Evolutionary conservation across 1,284 basidiomycete species (phyloP).

Genomic region (Cronartium quercuum): DNA sequence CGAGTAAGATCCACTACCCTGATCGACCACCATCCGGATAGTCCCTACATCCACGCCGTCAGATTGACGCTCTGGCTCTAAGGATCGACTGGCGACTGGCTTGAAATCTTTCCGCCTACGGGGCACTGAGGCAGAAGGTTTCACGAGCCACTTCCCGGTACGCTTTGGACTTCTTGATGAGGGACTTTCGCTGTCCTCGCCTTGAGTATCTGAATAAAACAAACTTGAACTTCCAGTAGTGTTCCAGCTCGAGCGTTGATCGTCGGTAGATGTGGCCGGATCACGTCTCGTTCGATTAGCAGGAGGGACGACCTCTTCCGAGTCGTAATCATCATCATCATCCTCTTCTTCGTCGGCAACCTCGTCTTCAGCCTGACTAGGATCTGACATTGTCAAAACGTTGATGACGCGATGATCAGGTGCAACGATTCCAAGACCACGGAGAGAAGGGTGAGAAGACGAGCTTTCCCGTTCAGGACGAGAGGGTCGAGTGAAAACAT

Average conservation of each 20-base stretch:
- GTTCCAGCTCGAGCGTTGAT: conserved; percentile 35
- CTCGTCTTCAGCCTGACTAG: background rate
- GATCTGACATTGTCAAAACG: conserved; percentile 9
- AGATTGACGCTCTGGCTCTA: conserved; percentile 1
- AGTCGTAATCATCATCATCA: background rate
- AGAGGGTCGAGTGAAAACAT: conserved; percentile 16
- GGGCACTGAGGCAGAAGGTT: conserved; percentile 20
- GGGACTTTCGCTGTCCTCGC: conserved; percentile 17
- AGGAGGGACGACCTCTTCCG: background rate
- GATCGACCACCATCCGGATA: conserved; percentile 30
- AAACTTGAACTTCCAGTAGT: conserved; percentile 33
- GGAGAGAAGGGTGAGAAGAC: background rate
- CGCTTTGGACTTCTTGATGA: conserved; percentile 14
- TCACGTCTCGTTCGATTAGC: background rate
- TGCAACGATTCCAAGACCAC: conserved; percentile 22
- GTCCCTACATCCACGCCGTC: conserved; percentile 27
- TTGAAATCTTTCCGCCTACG: conserved; percentile 21
- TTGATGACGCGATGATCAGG: conserved; percentile 10
- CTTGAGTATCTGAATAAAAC: conserved; percentile 35
- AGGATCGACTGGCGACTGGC: background rate
- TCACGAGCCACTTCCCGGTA: conserved; percentile 2
- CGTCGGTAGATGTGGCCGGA: conserved; percentile 17
- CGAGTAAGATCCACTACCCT: background rate
- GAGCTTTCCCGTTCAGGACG: background rate
- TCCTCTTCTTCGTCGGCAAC: background rate